These are phyloP conservation scores for Xerocomus spinulosus DNA, from an alignment of 768 basidiomycete species.

Conservation along the genomic window DNA sequence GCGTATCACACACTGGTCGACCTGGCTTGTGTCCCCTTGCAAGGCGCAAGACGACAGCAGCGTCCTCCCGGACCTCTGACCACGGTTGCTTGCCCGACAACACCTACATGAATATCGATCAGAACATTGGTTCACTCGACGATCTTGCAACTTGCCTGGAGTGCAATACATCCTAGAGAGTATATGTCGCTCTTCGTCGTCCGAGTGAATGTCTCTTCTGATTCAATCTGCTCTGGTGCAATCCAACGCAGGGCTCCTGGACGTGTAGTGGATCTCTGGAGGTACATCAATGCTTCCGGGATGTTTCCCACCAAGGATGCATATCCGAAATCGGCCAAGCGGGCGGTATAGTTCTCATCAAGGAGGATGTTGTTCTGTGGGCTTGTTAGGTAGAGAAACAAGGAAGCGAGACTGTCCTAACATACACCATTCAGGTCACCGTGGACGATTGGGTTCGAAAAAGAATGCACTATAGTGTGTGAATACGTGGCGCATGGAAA, in stretches of 20 bases:
- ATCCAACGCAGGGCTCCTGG: not conserved
- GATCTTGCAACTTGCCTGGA: not conserved
- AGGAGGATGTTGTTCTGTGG: not conserved
- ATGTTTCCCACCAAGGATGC: not conserved
- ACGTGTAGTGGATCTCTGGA: not conserved
- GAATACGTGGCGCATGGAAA: not conserved
- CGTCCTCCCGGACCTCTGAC: too few species aligned
- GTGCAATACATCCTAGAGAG: not conserved
- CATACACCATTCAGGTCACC: not conserved
- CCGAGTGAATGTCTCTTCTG: not conserved
- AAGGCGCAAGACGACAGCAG: too few species aligned
- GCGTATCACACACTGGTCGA: not conserved
- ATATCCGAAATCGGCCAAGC: not conserved
- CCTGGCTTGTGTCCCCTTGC: not conserved
- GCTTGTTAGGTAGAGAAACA: not conserved
- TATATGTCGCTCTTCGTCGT: not conserved
- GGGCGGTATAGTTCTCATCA: not conserved
- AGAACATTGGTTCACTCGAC: too few species aligned
- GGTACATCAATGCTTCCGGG: not conserved
- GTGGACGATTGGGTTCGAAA: slow-evolving; percentile 1
- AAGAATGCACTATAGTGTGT: slow-evolving; percentile 5
- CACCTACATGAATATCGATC: too few species aligned
- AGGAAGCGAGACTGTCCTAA: not conserved
- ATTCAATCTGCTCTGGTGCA: not conserved
- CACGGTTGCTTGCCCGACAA: too few species aligned